Base-by-base conservation (phyloP, 441 rosid genomes). In the Adansonia grandidieri region DNA sequence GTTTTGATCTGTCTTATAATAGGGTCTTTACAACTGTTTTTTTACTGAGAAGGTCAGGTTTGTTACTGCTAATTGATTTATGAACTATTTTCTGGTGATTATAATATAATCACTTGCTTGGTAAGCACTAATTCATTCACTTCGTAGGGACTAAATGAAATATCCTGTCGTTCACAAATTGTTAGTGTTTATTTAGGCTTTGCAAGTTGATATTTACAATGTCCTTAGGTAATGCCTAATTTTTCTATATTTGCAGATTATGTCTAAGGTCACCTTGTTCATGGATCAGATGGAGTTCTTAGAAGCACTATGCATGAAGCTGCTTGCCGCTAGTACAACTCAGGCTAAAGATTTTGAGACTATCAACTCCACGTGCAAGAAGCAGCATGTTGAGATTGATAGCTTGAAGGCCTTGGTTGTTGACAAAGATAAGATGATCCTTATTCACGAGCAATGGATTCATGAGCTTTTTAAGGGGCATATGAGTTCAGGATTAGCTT, bases 91-190 rank as follows among this genome's bases (percentile, higher is more conserved):
- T 45, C 40, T 22, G 17, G 15, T 24, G 8, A 20, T 24, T 51
- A 24, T 63, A 24, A 64, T 64, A 32, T 19, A 48, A 6, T 37
- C 76, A 45, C 44, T 64, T 67, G 22, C 48, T 60, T 71, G 66
- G 53, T 71, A 47, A 62, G 44, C 65, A 20, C 63, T 71, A n/a
- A 71, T 54, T 54, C 50, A 53, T 32, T 71, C 75, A 71, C 70
- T 72, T 80, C 80, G 51, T 76, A 92, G 94, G 86, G 80, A 76
- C 75, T 89, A 79, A 89, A 85, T 81, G 93, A 89, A 58, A 42
- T 84, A 67, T 45, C 85, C 44, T 74, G 2, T 53, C 81, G 84
- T n/a, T 81, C 81, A 74, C 66, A 81, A 78, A 89, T 96, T 78
- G 91, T 40, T 37, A 37, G 42, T 37, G 42, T 37, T 37, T 37